These are phyloP conservation scores for Dactylonectria macrodidyma DNA, from an alignment of 2,329 filamentous ascomycete genomes.

Conservation along the genomic window DNA sequence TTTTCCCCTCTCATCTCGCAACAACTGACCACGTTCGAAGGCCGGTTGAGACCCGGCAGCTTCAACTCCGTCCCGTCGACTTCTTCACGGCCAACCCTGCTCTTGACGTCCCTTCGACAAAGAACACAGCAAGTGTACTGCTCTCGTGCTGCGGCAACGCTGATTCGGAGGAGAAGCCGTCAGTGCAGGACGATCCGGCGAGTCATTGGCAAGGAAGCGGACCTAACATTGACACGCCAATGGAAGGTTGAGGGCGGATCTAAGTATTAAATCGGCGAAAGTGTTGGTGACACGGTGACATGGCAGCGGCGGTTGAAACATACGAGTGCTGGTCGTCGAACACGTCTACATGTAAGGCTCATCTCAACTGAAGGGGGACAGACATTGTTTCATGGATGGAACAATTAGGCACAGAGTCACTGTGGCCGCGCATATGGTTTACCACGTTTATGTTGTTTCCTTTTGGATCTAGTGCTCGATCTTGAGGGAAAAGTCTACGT, in stretches of 20 bases:
- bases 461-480: slow-evolving; percentile 65
- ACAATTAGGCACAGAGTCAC: neutral
- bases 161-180: slow-evolving; percentile 19
- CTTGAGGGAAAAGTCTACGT: slow-evolving; percentile 97
- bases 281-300: neutral
- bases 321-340: neutral
- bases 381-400: neutral
- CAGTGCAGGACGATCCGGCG: slow-evolving; percentile 50
- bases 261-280: slow-evolving; percentile 12
- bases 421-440: neutral
- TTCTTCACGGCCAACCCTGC: slow-evolving; percentile 65
- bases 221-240: slow-evolving; percentile 36
- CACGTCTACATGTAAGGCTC: neutral
- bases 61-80: slow-evolving; percentile 54
- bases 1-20: neutral
- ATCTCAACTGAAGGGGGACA: neutral
- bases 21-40: slow-evolving; percentile 5
- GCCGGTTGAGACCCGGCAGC: slow-evolving; percentile 33
- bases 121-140: slow-evolving; percentile 59
- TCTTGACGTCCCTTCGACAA: slow-evolving; percentile 58
- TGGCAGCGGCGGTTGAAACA: neutral
- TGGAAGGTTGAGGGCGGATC: slow-evolving; percentile 34
- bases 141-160: slow-evolving; percentile 51
- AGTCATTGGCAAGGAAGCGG: slow-evolving; percentile 52
- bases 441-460: neutral